Base-by-base conservation (phyloP, 73 alveolate genomes). In the Paramecium pentaurelia region DNA sequence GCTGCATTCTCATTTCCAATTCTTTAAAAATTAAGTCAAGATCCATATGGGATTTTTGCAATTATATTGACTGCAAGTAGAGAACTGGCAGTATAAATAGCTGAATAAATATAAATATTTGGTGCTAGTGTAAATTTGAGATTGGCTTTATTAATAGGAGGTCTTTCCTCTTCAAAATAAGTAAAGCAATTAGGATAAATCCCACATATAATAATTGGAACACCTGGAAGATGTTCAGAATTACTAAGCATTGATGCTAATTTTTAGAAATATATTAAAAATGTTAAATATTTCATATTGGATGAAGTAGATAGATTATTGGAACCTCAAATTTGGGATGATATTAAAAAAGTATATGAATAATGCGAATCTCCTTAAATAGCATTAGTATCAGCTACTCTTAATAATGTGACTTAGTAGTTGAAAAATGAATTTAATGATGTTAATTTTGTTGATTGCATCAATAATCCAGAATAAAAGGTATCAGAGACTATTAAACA, bases 1-100 rank as follows among this genome's bases (percentile, higher is more conserved):
- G 99, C 99, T 10, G 97, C 99, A 58, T 98, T 98, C 93, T 97
- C 99, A 16, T 86, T 97, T 11, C 99, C 99, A 0, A 92, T 98
- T 45, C 86, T 98, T 10, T 93, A 98, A 86, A 95, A 95, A 58
- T 86, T 98, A 44, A 93, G 98, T 37, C 88, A 92, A 89, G 99
- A 98, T 93, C 99, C 99, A 12, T 97, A 92, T 93, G 98, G 99
- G 6, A 86, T 98, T 36, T 98, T 96, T 93, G 97, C 98, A 14
- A 86, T 98, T 36, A 95, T 98, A 42, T 83, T 98, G 9, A 95
- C 99, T 20, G 99, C 99, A 7, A 97, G 99, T 25, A 92, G 99
- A 71, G 99, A 98, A 92, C 93, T 98, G 42, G 99, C 98, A 9
- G 60, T 95, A 32, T 96, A 98, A 92, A 98, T 98, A 4, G 94